phyloP scores from a whole-genome alignment of 2,329 filamentous ascomycete species.

The Tolypocladium ovalisporum region DNA sequence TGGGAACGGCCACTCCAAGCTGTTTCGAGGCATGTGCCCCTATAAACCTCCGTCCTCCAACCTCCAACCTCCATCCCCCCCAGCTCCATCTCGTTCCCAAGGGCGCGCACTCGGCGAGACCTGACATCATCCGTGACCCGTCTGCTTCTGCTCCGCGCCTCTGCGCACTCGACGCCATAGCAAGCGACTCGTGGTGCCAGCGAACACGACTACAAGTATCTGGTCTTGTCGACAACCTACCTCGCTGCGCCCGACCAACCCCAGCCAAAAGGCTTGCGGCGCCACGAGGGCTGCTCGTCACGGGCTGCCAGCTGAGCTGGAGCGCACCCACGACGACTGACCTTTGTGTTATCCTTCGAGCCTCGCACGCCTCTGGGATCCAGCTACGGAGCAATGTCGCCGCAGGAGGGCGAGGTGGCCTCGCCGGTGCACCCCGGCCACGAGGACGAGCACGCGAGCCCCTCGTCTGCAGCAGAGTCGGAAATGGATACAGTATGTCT shows the following conservation, averaged over 20 bases:
- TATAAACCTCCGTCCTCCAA: not conserved
- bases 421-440: constrained; percentile 9
- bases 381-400: constrained; percentile 19
- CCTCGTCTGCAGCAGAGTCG: constrained; percentile 19
- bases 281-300: not conserved
- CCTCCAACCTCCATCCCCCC: not conserved
- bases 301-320: constrained; percentile 6
- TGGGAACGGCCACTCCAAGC: not conserved
- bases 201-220: not conserved
- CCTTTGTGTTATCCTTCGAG: not conserved
- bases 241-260: not conserved
- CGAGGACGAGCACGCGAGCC: constrained; percentile 13
- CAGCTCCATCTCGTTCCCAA: not conserved
- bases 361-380: not conserved
- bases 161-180: not conserved
- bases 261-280: not conserved
- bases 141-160: not conserved
- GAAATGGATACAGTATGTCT: constrained; percentile 16
- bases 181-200: not conserved
- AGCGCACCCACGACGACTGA: not conserved
- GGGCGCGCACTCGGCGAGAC: not conserved
- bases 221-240: not conserved
- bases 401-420: constrained; percentile 18
- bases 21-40: not conserved
- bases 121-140: not conserved